Base-by-base conservation (phyloP, 2,329 filamentous ascomycete species). In the Colletotrichum sp. region DNA sequence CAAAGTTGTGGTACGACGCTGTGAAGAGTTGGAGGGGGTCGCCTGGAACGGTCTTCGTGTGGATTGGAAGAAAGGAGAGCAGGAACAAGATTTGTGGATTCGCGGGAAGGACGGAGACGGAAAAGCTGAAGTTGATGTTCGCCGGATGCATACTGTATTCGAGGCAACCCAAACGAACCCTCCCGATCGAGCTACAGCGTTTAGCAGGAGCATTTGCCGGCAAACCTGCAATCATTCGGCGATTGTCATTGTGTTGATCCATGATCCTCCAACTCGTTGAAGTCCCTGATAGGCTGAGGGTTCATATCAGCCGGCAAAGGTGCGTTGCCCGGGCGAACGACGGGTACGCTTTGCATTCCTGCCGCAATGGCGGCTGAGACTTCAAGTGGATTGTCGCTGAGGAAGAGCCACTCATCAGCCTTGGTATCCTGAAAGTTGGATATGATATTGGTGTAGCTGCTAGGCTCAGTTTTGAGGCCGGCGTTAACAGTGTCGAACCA, bases 401-500 rank as follows among this genome's bases (percentile, higher is more conserved):
- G 85, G 83, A 97, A 97, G n/a, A 95, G 87, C 87, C 94, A 94
- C 71, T 90, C 87, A 13, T 83, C 83, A 21, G 88, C 83, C 66
- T 85, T 79, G 72, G 88, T 85, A 38, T 87, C 85, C 18, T 90
- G 82, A 60, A 87, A 81, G 70, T 87, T 85, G 62, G 83, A 83
- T 64, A 90, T 87, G 78, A 96, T 96, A 79, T 87, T 91, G 78
- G 85, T 83, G 84, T 96, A 97, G 82, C 94, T 96, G 26, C 82
- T 83, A 52, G 85, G 82, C 79, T 95, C 91, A 61, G 89, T 91
- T 87, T 97, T 97, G 71, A 91, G 88, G 2, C 95, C 95, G 36
- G 95, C 94, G 82, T 95, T 96, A 74, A 94, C 91, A 5, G 94
- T 96, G 83, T 97, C 95, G 81, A 95, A 96, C 88, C 92, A 95